Conservation (phyloP, 441 rosid species). For the Jatropha multifida region DNA sequence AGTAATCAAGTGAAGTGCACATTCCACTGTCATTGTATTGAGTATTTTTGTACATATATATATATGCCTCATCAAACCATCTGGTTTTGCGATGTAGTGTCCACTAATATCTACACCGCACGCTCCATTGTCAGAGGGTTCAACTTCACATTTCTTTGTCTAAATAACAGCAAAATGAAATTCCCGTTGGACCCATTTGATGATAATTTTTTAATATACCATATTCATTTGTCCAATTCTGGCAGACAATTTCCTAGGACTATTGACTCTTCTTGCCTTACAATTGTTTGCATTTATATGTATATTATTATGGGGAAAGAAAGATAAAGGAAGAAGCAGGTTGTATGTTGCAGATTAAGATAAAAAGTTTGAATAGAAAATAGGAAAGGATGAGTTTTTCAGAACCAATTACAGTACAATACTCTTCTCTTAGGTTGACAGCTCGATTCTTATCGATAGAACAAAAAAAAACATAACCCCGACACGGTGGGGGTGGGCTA, state of each 20-base stretch:
- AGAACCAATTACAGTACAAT: too few species aligned
- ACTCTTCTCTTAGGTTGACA: too few species aligned
- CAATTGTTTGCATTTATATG: background rate
- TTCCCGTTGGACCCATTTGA: background rate
- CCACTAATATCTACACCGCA: slow-evolving; percentile 6
- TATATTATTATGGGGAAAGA: too few species aligned
- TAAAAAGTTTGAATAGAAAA: too few species aligned
- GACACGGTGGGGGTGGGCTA: too few species aligned
- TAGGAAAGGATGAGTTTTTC: too few species aligned
- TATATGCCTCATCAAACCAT: background rate
- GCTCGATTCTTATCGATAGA: too few species aligned
- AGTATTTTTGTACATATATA: background rate
- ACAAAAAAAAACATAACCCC: too few species aligned
- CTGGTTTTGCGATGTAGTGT: background rate
- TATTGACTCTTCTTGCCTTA: background rate
- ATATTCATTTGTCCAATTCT: background rate
- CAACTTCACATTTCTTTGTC: background rate
- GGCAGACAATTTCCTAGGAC: background rate
- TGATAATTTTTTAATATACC: background rate
- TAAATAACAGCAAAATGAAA: background rate
- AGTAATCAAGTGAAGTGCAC: too few species aligned
- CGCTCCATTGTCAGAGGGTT: slow-evolving; percentile 5
- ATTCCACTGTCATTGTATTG: background rate
- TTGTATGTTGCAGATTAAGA: too few species aligned
- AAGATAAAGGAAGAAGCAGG: too few species aligned